Percentiles rank a stretch among this genome's conserved stretches.
These are phyloP conservation scores for Trametes cubensis DNA, from an alignment of 768 basidiomycete genomes.

Conservation along the genomic window DNA sequence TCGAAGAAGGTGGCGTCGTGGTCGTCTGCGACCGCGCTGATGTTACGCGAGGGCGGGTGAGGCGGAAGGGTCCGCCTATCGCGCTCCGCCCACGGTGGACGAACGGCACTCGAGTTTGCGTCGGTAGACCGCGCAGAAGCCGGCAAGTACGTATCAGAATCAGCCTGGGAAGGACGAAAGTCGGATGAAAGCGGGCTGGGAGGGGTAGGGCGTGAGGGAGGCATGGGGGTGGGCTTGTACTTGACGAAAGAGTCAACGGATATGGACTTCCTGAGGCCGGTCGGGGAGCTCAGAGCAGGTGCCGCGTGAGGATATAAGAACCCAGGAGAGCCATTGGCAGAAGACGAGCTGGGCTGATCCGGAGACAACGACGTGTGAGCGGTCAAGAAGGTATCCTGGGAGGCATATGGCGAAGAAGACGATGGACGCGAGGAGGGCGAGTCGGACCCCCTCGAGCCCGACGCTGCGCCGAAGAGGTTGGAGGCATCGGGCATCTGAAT, in stretches of 20 bases:
- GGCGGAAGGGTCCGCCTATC: conserved; percentile 33
- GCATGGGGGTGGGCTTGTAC: conserved; percentile 22
- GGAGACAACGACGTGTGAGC: conserved; percentile 31
- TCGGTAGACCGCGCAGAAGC: conserved; percentile 34
- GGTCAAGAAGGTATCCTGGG: conserved; percentile 33
- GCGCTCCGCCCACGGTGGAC: conserved; percentile 34
- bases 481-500: conserved; percentile 44
- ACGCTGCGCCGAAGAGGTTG: conserved; percentile 31
- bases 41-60: conserved; percentile 45
- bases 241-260: conserved; percentile 77
- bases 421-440: conserved; percentile 49
- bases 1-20: conserved; percentile 25
- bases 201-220: conserved; percentile 20
- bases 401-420: conserved; percentile 31
- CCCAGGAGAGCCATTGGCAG: conserved; percentile 21
- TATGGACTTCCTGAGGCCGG: conserved; percentile 67
- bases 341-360: conserved; percentile 23
- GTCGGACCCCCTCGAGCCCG: conserved; percentile 35
- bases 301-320: conserved; percentile 26
- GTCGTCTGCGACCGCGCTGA: conserved; percentile 46
- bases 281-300: conserved; percentile 38
- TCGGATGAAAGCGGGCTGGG: conserved; percentile 29
- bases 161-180: conserved; percentile 21
- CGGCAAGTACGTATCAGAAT: conserved; percentile 1
- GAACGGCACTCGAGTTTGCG: conserved; percentile 36